Evolutionary conservation across 2,329 filamentous ascomycete genomes (phyloP).

Genomic region (Lasiodiplodia sp.): DNA sequence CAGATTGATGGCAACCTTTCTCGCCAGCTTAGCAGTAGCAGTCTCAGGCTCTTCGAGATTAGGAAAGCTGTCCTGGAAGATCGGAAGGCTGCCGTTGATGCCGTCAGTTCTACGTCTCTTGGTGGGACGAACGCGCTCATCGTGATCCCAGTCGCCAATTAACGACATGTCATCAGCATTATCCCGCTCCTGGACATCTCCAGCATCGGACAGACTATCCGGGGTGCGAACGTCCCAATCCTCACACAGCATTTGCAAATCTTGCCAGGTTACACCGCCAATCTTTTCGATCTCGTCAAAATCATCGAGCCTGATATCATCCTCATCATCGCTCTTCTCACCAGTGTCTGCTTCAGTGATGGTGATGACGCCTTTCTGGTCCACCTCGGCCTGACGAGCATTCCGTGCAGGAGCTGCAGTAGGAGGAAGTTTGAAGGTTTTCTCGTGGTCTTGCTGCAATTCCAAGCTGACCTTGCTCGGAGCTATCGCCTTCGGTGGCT

Average conservation of each 20-base stretch:
- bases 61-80: constrained; percentile 61
- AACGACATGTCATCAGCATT: constrained; percentile 35
- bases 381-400: constrained; percentile 54
- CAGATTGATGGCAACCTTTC: constrained; percentile 82
- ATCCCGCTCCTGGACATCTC: constrained; percentile 40
- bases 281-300: constrained; percentile 69
- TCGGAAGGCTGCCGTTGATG: constrained; percentile 40
- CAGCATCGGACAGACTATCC: constrained; percentile 40
- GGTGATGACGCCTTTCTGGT: constrained; percentile 64
- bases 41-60: constrained; percentile 83
- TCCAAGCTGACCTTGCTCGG: constrained; percentile 91
- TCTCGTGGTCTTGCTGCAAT: constrained; percentile 84
- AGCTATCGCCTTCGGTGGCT: constrained; percentile 80
- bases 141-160: constrained; percentile 44
- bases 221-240: constrained; percentile 75
- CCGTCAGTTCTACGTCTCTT: constrained; percentile 71
- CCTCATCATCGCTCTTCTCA: constrained; percentile 51
- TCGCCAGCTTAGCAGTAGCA: constrained; percentile 74
- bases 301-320: constrained; percentile 58
- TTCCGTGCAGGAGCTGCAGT: constrained; percentile 62
- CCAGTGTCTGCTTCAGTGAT: constrained; percentile 53
- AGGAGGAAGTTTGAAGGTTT: constrained; percentile 75
- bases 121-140: constrained; percentile 50
- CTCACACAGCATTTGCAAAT: constrained; percentile 84
- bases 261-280: constrained; percentile 77